Evolutionary conservation across 2,329 filamentous ascomycete species (phyloP).

Genomic region (Colletotrichum orchidophilum): DNA sequence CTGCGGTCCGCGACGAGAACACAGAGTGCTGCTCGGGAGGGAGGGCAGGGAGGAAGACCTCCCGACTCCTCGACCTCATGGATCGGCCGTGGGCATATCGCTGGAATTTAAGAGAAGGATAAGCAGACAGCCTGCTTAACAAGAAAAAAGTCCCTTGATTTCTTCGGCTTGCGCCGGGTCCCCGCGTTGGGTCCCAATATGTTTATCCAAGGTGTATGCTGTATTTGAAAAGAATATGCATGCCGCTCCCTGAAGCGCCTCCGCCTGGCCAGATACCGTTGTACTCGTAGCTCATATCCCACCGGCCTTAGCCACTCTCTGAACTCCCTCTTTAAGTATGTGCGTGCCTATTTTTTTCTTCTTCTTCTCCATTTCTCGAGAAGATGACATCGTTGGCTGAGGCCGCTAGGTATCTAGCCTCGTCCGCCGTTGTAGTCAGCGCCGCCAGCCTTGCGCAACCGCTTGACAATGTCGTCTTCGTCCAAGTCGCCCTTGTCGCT

Average conservation of each 20-base stretch:
- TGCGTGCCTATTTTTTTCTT: background rate
- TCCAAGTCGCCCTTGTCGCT: slow-evolving; percentile 68
- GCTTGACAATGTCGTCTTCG: slow-evolving; percentile 67
- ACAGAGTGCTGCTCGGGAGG: too few relatives aligned
- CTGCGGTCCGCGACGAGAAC: too few relatives aligned
- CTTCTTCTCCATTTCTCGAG: background rate
- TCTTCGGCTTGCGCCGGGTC: slow-evolving; percentile 21
- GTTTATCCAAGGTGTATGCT: slow-evolving; percentile 31
- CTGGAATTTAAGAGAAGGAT: background rate
- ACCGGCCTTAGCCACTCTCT: background rate
- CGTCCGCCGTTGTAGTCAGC: slow-evolving; percentile 77
- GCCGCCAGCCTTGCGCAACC: slow-evolving; percentile 72
- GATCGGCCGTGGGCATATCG: background rate
- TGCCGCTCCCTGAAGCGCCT: slow-evolving; percentile 27
- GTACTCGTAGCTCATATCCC: slow-evolving; percentile 25
- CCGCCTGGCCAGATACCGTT: slow-evolving; percentile 30
- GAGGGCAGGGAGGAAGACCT: background rate
- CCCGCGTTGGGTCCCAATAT: slow-evolving; percentile 3
- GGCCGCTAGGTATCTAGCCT: slow-evolving; percentile 48
- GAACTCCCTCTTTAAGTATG: background rate
- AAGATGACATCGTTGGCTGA: background rate
- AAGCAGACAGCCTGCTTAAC: background rate
- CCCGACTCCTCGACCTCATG: background rate
- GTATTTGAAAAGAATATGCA: slow-evolving; percentile 28
- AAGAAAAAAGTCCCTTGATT: slow-evolving; percentile 2